Base-by-base conservation (phyloP, 202 grass and related monocot species). In the Brachypodium distachyon region DNA sequence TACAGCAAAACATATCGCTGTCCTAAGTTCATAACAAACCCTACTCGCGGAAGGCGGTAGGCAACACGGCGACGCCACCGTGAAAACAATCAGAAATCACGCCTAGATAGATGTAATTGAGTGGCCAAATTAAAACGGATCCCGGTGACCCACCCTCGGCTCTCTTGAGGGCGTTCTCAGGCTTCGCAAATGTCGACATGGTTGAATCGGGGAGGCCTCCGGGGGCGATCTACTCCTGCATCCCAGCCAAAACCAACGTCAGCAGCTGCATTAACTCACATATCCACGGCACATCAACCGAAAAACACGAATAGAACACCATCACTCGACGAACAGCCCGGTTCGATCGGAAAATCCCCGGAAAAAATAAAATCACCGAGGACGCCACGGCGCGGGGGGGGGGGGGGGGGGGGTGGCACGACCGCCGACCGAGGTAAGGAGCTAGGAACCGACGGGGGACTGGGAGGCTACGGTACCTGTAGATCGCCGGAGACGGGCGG, bases 171-270 rank as follows among this genome's bases (percentile, higher is more conserved):
- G 96, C 96, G 67, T 99, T 96, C 86, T 99, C 92, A 12, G 92
- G 96, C 67, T 99, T 99, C 6, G 83, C 91, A 70, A 99, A 92
- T 40, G 91, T 99, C 40, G 89, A 74, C 96, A 99, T 99, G 74
- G 58, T 42, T 71, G 43, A 63, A 46, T 39, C 63, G 22, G 31
- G 82, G 29, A 41, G 73, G 33, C 74, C 56, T 70, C 77, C 37
- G 69, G 52, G 33, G 80, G 71, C 76, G 83, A 90, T 67, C 80
- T 83, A 85, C 81, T 41, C 77, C 86, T 89, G 77, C 70, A 43
- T 49, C 25, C 37, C 77, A 72, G 28, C 12, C 60, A 44, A 53
- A 68, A 72, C 1, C 36, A 82, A 49, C 51, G 63, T 8, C 9
- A 13, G 46, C 50, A 72, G 3, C 3, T 3, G 29, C 72, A 5